These are phyloP conservation scores for Suillus variegatus DNA, from an alignment of 768 basidiomycete genomes.

Conservation along the genomic window DNA sequence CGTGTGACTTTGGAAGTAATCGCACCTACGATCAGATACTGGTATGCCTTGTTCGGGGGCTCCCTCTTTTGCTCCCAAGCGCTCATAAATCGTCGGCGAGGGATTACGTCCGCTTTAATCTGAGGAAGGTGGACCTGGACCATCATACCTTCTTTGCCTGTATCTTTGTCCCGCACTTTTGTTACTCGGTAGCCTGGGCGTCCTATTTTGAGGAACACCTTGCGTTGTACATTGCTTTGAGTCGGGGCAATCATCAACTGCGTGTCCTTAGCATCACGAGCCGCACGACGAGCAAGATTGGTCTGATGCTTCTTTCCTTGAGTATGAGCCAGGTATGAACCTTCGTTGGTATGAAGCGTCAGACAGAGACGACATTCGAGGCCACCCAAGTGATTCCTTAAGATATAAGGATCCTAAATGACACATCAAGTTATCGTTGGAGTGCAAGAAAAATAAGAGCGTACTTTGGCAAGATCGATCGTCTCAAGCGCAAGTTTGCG, in stretches of 20 bases:
- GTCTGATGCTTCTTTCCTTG: slow-evolving; percentile 99
- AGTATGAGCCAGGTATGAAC: slow-evolving; percentile 97
- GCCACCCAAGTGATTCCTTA: slow-evolving; percentile 97
- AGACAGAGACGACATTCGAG: slow-evolving; percentile 98
- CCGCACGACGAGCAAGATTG: slow-evolving; percentile 94
- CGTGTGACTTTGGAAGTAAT: slow-evolving; percentile 1
- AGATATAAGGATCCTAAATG: slow-evolving; percentile 90
- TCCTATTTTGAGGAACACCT: slow-evolving; percentile 97
- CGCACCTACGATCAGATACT: slow-evolving; percentile 91
- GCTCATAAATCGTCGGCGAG: slow-evolving; percentile 93
- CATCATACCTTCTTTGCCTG: slow-evolving; percentile 97
- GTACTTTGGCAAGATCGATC: slow-evolving; percentile 94
- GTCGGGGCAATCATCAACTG: slow-evolving; percentile 88
- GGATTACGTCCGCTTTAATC: slow-evolving; percentile 84
- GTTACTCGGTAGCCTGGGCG: slow-evolving; percentile 95
- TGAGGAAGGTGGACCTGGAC: slow-evolving; percentile 97
- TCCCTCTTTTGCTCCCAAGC: slow-evolving; percentile 98
- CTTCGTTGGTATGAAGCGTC: slow-evolving; percentile 99
- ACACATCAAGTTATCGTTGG: slow-evolving; percentile 13
- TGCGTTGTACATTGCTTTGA: slow-evolving; percentile 82
- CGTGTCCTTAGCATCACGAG: slow-evolving; percentile 95
- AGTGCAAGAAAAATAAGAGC: slow-evolving; percentile 14
- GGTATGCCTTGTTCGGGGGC: slow-evolving; percentile 94
- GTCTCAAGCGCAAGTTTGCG: slow-evolving; percentile 96
- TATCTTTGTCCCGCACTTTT: slow-evolving; percentile 91